phyloP scores from a whole-genome alignment of 257 asterid species.

The Solanum piurae region DNA sequence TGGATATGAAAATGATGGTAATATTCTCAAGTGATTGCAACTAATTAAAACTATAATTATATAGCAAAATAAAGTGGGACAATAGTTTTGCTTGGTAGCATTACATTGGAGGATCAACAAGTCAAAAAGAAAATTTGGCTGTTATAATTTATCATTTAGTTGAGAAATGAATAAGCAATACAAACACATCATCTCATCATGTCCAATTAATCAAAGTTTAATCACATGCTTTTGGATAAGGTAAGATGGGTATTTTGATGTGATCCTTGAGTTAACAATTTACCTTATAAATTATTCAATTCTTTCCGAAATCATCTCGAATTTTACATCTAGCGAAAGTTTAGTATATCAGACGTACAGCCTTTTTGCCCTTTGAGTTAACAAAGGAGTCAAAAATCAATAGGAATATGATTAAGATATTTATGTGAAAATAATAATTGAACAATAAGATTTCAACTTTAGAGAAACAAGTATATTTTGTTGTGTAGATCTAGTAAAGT shows the following conservation, averaged over 20 bases:
- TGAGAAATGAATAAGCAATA: not conserved
- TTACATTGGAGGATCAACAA: not conserved
- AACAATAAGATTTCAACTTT: not conserved
- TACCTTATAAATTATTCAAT: not conserved
- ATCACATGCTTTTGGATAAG: slow-evolving; percentile 7
- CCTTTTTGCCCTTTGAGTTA: accelerated
- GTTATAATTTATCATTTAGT: slow-evolving; percentile 1
- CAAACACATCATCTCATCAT: not conserved
- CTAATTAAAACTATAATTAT: not conserved
- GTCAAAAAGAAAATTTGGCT: slow-evolving; percentile 6
- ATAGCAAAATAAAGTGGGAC: not conserved
- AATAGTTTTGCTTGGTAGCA: slow-evolving; percentile 4
- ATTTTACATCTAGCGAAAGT: accelerated
- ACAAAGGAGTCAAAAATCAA: not conserved
- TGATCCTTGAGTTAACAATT: not conserved
- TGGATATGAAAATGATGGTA: not conserved
- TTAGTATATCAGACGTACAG: accelerated
- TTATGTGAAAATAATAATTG: not conserved
- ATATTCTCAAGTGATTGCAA: not conserved
- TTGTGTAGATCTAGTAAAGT: not conserved
- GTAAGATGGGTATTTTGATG: not conserved
- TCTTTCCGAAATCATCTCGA: accelerated
- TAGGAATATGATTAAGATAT: not conserved
- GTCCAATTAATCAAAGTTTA: slow-evolving; percentile 5
- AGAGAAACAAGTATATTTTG: not conserved